Percentiles rank a stretch among this genome's conserved stretches.
Evolutionary conservation across 768 basidiomycete species (phyloP).

Genomic region (Leccinellum rugosiceps): DNA sequence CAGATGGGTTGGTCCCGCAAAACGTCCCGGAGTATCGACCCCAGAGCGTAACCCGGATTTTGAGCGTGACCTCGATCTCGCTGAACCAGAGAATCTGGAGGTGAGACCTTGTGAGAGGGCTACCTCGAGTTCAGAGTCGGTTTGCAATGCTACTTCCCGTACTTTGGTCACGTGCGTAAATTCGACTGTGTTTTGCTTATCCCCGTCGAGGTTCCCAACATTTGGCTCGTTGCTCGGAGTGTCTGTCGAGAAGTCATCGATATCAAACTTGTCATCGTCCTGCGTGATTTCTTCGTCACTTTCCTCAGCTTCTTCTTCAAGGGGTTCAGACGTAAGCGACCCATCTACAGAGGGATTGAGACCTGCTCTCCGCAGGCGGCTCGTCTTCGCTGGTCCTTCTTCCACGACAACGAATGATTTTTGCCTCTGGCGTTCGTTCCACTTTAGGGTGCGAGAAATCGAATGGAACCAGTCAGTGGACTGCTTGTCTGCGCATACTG

Average conservation of each 20-base stretch:
- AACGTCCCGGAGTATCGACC: constrained; percentile 62
- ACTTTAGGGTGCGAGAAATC: constrained; percentile 94
- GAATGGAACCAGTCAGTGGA: constrained; percentile 99
- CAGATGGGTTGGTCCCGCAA: constrained; percentile 49
- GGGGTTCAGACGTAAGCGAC: constrained; percentile 16
- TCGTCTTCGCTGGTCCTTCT: constrained; percentile 60
- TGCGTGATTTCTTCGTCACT: constrained; percentile 42
- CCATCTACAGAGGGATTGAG: constrained; percentile 6
- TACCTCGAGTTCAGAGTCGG: constrained; percentile 28
- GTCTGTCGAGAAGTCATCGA: constrained; percentile 81
- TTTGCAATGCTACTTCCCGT: constrained; percentile 23
- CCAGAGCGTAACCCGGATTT: constrained; percentile 48
- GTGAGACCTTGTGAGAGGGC: constrained; percentile 31
- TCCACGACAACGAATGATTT: constrained; percentile 99
- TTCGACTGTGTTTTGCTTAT: constrained; percentile 14
- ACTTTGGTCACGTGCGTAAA: constrained; percentile 28
- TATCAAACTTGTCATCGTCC: constrained; percentile 85
- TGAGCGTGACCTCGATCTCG: constrained; percentile 33
- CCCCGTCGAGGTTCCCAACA: constrained; percentile 2
- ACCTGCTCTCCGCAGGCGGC: constrained; percentile 18
- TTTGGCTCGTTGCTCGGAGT: constrained; percentile 25
- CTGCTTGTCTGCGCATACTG: constrained; percentile 96
- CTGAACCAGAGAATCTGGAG: constrained; percentile 25
- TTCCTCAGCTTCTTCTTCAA: constrained; percentile 44
- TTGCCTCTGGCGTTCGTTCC: constrained; percentile 98